Base-by-base conservation (phyloP, 305 asterid species). In the Fraxinus floribunda region DNA sequence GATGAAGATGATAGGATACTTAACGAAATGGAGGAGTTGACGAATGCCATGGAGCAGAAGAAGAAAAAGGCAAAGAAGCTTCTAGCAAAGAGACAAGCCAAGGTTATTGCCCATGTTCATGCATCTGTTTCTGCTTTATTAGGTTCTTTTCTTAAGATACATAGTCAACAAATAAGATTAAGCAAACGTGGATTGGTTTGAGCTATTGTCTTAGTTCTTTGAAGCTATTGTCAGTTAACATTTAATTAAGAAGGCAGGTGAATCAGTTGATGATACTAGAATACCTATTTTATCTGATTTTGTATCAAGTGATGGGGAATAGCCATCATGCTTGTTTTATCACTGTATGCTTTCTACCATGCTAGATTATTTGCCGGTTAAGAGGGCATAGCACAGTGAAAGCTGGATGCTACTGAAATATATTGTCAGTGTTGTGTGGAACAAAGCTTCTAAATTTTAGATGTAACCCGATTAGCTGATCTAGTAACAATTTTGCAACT, bases 21-120 rank as follows among this genome's bases (percentile, higher is more conserved):
- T 68, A 85, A 89, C 75, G 98, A 97, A 89, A 91, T 97, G 93
- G 98, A 94, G 84, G 98, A 92, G 90, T 80, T 93, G 82, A 86
- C 97, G 39, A 79, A 91, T 90, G 95, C 94, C 68, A 87, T 93
- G 88, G 98, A 91, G 76, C 92, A 91, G 76, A 94, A 91, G 90
- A 95, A 96, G 89, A 96, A 90, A 83, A 86, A 88, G 80, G 88
- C 88, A 18, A 96, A 93, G 89, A 96, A 90, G 82, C 74, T 91
- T 85, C 74, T 86, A 3, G 90, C 94, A 81, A 93, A 92, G 91
- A 89, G 95, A 82, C 93, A 81, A 34, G 90, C 95, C 35, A 97
- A 97, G 99, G 99, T 95, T 60, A 6, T 62, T 73, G 24, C 30
- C 30, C 70, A 60, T 64, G 73, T 64, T 64, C 13, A 64, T 22